Percentiles rank a stretch among this genome's conserved stretches.
Conservation (phyloP, 352 stramenopile species). For the Pythium dissotocum region DNA sequence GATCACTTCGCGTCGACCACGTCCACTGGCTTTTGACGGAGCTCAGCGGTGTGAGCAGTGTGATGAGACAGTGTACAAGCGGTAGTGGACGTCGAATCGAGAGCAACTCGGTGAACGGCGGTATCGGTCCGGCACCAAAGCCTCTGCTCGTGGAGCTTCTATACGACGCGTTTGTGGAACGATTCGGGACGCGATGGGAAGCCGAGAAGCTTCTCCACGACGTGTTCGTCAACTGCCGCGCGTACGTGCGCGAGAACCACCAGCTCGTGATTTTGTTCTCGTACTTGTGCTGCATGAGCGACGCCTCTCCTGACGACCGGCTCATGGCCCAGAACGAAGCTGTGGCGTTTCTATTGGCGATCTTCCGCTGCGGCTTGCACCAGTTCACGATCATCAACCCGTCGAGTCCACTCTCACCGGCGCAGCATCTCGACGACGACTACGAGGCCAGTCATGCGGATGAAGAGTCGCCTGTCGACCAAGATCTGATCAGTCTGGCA, state of each 20-base stretch:
- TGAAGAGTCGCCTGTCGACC: background rate
- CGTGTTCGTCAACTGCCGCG: slow-evolving; percentile 77
- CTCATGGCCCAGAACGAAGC: slow-evolving; percentile 73
- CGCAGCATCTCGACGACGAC: background rate
- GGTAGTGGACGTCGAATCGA: background rate
- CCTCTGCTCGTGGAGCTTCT: slow-evolving; percentile 70
- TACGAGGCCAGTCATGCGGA: background rate
- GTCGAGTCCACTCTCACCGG: background rate
- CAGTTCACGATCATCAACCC: slow-evolving; percentile 53
- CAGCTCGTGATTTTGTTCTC: slow-evolving; percentile 59
- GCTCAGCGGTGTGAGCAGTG: slow-evolving; percentile 50
- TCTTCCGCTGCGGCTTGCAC: slow-evolving; percentile 66
- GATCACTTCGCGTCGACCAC: slow-evolving; percentile 37
- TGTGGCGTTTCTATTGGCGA: slow-evolving; percentile 53
- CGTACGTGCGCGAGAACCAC: slow-evolving; percentile 38
- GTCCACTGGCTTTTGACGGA: slow-evolving; percentile 39
- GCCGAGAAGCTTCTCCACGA: slow-evolving; percentile 83
- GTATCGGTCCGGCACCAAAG: slow-evolving; percentile 54
- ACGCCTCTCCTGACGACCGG: slow-evolving; percentile 54
- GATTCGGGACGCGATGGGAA: slow-evolving; percentile 69
- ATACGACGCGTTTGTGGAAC: slow-evolving; percentile 75
- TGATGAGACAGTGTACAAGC: slow-evolving; percentile 8
- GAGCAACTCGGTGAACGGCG: slow-evolving; percentile 39
- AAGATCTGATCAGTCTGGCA: slow-evolving; percentile 43
- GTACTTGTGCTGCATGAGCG: slow-evolving; percentile 70